A percentile compares a stretch with the other conserved stretches of the same genome.
These are phyloP conservation scores for Sugiyamaella qingdaonensis DNA, from an alignment of 805 yeast species.

Conservation along the genomic window DNA sequence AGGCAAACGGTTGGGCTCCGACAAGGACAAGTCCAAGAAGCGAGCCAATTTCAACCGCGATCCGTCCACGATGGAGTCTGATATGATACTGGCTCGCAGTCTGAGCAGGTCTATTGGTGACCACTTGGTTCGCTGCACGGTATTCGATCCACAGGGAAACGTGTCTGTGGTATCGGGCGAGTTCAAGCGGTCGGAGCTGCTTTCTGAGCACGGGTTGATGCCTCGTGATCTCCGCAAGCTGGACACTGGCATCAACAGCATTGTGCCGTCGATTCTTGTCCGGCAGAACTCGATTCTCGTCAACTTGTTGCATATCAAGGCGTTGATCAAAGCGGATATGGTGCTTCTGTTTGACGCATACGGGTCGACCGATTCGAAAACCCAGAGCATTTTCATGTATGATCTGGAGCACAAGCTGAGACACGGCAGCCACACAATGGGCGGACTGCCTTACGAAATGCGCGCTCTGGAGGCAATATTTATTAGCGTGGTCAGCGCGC, in stretches of 20 bases:
- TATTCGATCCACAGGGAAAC: constrained; percentile 66
- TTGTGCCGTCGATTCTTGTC: constrained; percentile 84
- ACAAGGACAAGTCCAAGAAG: not conserved
- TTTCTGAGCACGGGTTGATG: constrained; percentile 68
- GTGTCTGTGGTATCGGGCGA: constrained; percentile 66
- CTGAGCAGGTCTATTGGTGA: constrained; percentile 20
- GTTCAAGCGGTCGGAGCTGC: constrained; percentile 67
- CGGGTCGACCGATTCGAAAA: constrained; percentile 53
- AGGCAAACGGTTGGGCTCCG: not conserved
- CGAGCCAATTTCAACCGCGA: not conserved
- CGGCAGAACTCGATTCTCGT: constrained; percentile 73
- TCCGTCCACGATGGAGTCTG: constrained; percentile 7
- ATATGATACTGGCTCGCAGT: constrained; percentile 23
- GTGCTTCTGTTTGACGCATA: constrained; percentile 83
- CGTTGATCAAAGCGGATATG: constrained; percentile 72
- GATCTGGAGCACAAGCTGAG: constrained; percentile 70
- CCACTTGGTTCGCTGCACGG: constrained; percentile 67
- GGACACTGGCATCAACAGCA: constrained; percentile 74
- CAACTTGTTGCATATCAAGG: constrained; percentile 82
- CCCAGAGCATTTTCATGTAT: constrained; percentile 72
- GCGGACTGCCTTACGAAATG: constrained; percentile 76
- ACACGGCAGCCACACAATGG: constrained; percentile 32
- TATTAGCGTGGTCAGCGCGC: constrained; percentile 69
- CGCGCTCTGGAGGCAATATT: constrained; percentile 86
- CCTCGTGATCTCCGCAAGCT: constrained; percentile 90